phyloP scores from a whole-genome alignment of 2,329 filamentous ascomycete species.

The Pseudofabraea citricarpa region DNA sequence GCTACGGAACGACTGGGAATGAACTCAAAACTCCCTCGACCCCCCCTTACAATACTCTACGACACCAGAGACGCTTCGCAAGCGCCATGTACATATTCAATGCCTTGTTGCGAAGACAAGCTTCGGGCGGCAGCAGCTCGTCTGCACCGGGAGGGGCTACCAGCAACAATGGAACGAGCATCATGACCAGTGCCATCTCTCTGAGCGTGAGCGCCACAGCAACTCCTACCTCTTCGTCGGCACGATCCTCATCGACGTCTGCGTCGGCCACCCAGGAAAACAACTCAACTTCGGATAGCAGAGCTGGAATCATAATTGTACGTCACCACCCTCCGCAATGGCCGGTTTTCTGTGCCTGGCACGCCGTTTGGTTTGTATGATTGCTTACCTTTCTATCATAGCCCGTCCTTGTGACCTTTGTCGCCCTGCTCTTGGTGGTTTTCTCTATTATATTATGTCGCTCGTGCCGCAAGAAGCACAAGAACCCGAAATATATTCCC shows the following conservation, averaged over 20 bases:
- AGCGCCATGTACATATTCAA: background rate
- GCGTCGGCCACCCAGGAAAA: background rate
- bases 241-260: background rate
- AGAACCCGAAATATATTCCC: conserved; percentile 42
- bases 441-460: conserved; percentile 16
- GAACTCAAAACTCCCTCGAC: background rate
- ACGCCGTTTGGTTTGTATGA: too few relatives aligned
- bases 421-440: background rate
- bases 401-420: background rate
- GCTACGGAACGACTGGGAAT: background rate
- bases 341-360: too few relatives aligned
- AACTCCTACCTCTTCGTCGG: background rate
- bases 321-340: too few relatives aligned
- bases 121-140: background rate
- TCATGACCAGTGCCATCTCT: too few relatives aligned
- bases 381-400: background rate
- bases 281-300: background rate
- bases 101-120: background rate
- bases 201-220: background rate
- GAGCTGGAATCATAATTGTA: conserved; percentile 1
- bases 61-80: background rate
- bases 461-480: conserved; percentile 33
- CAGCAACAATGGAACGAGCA: too few relatives aligned
- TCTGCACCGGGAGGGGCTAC: background rate
- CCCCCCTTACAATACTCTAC: background rate